These are phyloP conservation scores for Leishmania amazonensis DNA, from an alignment of 208 protist species.

Conservation along the genomic window DNA sequence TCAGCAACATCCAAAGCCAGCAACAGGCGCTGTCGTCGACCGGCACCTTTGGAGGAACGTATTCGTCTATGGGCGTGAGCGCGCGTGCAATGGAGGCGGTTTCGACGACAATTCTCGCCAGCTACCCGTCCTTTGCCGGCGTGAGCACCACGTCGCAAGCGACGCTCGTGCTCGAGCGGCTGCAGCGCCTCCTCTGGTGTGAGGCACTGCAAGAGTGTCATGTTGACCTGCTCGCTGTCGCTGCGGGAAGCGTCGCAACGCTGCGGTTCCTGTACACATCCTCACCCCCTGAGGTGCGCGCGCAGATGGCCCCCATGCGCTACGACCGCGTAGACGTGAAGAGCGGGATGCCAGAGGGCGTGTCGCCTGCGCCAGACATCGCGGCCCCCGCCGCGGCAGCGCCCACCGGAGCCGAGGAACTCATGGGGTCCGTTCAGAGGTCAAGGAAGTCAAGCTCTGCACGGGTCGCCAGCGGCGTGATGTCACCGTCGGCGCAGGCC, in stretches of 20 bases:
- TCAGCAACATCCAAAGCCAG: constrained; percentile 18
- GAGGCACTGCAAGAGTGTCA: constrained; percentile 60
- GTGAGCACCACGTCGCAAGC: constrained; percentile 32
- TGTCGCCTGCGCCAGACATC: not conserved
- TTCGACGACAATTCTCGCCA: constrained; percentile 13
- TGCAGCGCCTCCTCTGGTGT: constrained; percentile 50
- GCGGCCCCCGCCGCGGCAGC: constrained; percentile 1
- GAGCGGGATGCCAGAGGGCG: constrained; percentile 71
- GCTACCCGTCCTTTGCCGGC: constrained; percentile 44
- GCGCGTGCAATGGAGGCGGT: constrained; percentile 19
- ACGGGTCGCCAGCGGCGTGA: not conserved
- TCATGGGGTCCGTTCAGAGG: not conserved
- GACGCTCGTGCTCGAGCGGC: constrained; percentile 25
- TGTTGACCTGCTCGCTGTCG: constrained; percentile 65
- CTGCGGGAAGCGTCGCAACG: constrained; percentile 58
- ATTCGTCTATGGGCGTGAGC: constrained; percentile 2
- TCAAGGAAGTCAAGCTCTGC: not conserved
- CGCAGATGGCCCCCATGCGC: constrained; percentile 48
- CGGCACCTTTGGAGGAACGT: not conserved
- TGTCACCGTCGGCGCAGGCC: not conserved
- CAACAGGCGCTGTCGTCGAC: constrained; percentile 16
- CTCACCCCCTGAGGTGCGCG: constrained; percentile 2
- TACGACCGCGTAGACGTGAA: constrained; percentile 77
- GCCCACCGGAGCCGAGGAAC: not conserved
- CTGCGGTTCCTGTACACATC: constrained; percentile 42